Base-by-base conservation (phyloP, 768 basidiomycete genomes). In the Rhodocollybia butyracea region DNA sequence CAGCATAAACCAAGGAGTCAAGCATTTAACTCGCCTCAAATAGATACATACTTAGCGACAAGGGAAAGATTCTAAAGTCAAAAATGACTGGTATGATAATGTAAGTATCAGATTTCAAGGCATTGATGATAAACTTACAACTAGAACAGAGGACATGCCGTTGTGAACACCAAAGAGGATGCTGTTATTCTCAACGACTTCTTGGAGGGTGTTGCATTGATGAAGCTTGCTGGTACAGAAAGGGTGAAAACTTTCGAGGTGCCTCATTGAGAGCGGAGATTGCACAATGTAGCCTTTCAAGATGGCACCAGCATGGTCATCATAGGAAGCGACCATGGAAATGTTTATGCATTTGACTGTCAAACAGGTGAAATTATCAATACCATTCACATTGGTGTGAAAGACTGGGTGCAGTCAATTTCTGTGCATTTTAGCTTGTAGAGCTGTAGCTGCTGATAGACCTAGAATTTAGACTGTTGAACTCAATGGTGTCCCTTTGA, bases 271-370 rank as follows among this genome's bases (percentile, higher is more conserved):
- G 32, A 51, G 34, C 30, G 30, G 5, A 31, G 48, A n/a, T 24
- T 31, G 5, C 13, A 21, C 11, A 31, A 51, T 15, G 32, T 51
- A 5, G 29, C 11, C 48, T 51, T 51, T 24, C 30, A 10, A 5
- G 48, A 51, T 22, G 17, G 34, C 12, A 27, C 10, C 17, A 52
- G 34, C 3, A 27, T 24, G 5, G 40, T 52, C 12, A 26, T 52
- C 26, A 52, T 5, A 4, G 51, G 51, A 6, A 52, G 51, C 22
- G 38, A 52, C 36, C 51, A 52, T 21, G 51, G 51, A 8, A 29
- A 6, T 13, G 26, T 52, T 19, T 52, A 52, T 26, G 26, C 40
- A 5, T 52, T 52, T 29, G 34, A 52, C 19, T n/a, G 34, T 12
- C n/a, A 36, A 4, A 52, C 47, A 31, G 47, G 47, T 3, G 30